Evolutionary conservation across 768 basidiomycete genomes (phyloP).

Genomic region (Pleurotus tuoliensis): DNA sequence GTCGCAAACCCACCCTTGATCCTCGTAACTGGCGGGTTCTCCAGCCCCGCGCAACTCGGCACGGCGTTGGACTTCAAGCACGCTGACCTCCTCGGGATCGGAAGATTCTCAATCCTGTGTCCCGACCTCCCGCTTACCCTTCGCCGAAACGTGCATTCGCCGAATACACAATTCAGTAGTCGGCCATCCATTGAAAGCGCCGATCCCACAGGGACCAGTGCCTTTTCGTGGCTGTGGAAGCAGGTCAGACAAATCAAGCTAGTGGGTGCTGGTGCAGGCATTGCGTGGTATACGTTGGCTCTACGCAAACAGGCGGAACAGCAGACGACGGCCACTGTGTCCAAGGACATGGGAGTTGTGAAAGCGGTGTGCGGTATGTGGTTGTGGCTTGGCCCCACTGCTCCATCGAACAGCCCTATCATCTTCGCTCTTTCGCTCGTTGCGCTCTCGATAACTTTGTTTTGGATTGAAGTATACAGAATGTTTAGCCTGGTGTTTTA

Average conservation of each 20-base stretch:
- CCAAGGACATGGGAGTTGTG: neutral
- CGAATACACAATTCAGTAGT: constrained; percentile 27
- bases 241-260: constrained; percentile 48
- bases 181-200: constrained; percentile 29
- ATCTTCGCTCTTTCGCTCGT: neutral
- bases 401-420: neutral
- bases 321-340: neutral
- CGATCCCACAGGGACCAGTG: neutral
- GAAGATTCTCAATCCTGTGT: constrained; percentile 56
- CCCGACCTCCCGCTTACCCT: constrained; percentile 56
- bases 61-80: constrained; percentile 50
- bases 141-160: constrained; percentile 9
- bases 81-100: constrained; percentile 76
- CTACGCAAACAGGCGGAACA: constrained; percentile 37
- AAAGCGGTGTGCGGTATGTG: constrained; percentile 6
- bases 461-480: too few relatives aligned
- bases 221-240: constrained; percentile 24
- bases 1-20: constrained; percentile 48
- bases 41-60: constrained; percentile 51
- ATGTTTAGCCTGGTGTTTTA: too few relatives aligned
- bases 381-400: constrained; percentile 6
- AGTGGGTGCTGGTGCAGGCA: constrained; percentile 57
- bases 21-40: constrained; percentile 79
- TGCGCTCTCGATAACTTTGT: neutral
- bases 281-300: constrained; percentile 66